Base-by-base conservation (phyloP, 495 filamentous ascomycete species). In the Penicillium daleae region DNA sequence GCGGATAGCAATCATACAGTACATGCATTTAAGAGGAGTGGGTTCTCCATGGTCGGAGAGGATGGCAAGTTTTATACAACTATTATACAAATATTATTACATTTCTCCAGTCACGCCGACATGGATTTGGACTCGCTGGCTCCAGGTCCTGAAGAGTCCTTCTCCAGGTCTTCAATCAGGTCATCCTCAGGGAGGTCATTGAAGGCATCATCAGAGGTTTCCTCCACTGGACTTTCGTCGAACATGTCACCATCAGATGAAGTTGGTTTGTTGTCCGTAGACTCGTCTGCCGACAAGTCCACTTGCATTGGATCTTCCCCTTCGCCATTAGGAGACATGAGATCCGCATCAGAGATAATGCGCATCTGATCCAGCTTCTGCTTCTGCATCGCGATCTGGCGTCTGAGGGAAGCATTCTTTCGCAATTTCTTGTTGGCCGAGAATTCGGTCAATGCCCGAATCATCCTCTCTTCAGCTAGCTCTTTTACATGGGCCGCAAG, bases 401-500 rank as follows among this genome's bases (percentile, higher is more conserved):
- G 79, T 29, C 54, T 72, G 55, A 80, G 66, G 19, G 79, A 80
- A 35, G 78, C 70, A 40, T 79, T 73, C 57, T 75, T 78, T 22
- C 79, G 72, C 37, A 83, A 66, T 29, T 74, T 75, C 66, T 78
- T 78, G 63, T 82, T 84, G 10, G 79, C 70, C 9, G 82, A 84
- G 66, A 82, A 83, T 56, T 86, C 76, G 13, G 80, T 79, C 55
- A 97, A 79, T 21, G 84, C 82, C 17, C 83, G 71, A 60, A 92
- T 84, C 71, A 99, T 97, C 68, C 83, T 85, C 29, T 85, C 80
- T 77, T 98, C 93, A 17, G 92, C 88, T 51, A 96, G 62, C 21
- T 74, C 70, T 74, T 97, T 97, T 37, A 92, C 85, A 73, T 97
- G 88, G 55, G 89, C 85, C 1, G 91, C 92, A 24, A 97, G 84